Percentiles rank a stretch among this genome's conserved stretches.
phyloP scores from a whole-genome alignment of 768 basidiomycete species.

The Zangia roseola region DNA sequence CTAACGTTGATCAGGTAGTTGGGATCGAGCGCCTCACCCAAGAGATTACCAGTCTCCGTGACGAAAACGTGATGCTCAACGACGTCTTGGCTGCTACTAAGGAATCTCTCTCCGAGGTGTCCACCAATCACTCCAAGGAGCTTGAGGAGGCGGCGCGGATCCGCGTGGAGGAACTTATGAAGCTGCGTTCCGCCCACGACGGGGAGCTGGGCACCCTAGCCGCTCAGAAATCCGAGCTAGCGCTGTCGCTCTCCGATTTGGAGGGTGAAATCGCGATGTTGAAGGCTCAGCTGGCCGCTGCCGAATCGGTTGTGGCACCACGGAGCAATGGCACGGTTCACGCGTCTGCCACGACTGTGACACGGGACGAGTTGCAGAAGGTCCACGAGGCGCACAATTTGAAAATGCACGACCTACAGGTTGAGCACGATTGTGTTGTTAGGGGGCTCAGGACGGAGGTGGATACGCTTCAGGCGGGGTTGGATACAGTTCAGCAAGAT shows the following conservation, averaged over 20 bases:
- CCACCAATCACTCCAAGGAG: slow-evolving; percentile 65
- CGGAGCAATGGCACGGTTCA: slow-evolving; percentile 53
- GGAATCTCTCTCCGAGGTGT: slow-evolving; percentile 67
- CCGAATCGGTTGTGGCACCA: slow-evolving; percentile 45
- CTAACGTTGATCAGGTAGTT: slow-evolving; percentile 48
- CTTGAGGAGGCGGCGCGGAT: slow-evolving; percentile 71
- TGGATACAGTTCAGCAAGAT: slow-evolving; percentile 57
- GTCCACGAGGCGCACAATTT: slow-evolving; percentile 84
- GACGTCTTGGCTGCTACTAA: slow-evolving; percentile 70
- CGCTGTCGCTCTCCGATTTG: slow-evolving; percentile 64
- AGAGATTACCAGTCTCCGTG: slow-evolving; percentile 62
- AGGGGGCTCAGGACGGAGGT: slow-evolving; percentile 56
- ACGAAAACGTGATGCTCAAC: slow-evolving; percentile 63
- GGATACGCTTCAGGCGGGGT: slow-evolving; percentile 46
- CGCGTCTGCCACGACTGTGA: slow-evolving; percentile 44
- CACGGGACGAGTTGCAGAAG: slow-evolving; percentile 74
- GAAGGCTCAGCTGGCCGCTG: slow-evolving; percentile 51
- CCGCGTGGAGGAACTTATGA: slow-evolving; percentile 70
- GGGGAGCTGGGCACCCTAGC: slow-evolving; percentile 56
- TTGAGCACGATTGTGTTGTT: slow-evolving; percentile 59
- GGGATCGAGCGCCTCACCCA: slow-evolving; percentile 56
- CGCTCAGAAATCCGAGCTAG: slow-evolving; percentile 61
- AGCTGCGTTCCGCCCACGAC: slow-evolving; percentile 57
- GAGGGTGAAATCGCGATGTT: slow-evolving; percentile 74
- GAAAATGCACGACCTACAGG: slow-evolving; percentile 72